These are phyloP conservation scores for Gymnopilus dilepis DNA, from an alignment of 768 basidiomycete genomes.

Conservation along the genomic window DNA sequence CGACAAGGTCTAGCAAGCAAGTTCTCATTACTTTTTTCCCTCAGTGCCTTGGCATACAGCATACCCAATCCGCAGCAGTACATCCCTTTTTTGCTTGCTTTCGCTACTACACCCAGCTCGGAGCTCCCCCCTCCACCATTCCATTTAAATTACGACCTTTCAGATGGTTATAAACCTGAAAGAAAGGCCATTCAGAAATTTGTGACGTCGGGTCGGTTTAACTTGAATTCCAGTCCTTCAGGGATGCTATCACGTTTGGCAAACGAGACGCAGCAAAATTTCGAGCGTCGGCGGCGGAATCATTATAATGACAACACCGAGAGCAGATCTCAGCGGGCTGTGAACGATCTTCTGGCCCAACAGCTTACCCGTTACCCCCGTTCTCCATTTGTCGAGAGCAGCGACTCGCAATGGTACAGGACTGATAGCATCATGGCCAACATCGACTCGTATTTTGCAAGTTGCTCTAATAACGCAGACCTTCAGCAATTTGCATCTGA, in stretches of 20 bases:
- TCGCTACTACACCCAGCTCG: constrained; percentile 29
- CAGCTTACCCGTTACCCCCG: constrained; percentile 19
- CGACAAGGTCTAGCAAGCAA: constrained; percentile 9
- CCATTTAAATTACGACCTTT: constrained; percentile 24
- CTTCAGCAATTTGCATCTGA: constrained; percentile 10
- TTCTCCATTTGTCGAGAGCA: background rate
- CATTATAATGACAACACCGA: constrained; percentile 4
- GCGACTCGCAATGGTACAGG: constrained; percentile 14
- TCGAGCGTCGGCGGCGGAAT: background rate
- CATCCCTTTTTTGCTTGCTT: constrained; percentile 37
- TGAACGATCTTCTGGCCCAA: constrained; percentile 19
- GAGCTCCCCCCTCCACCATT: constrained; percentile 19
- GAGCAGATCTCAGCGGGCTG: background rate
- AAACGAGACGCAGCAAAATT: background rate
- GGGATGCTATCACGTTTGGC: background rate
- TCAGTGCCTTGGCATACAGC: constrained; percentile 21
- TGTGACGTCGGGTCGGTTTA: background rate
- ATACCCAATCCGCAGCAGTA: constrained; percentile 16
- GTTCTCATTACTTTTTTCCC: constrained; percentile 22
- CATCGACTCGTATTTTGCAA: constrained; percentile 16
- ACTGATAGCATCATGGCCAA: constrained; percentile 12
- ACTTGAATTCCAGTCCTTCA: constrained; percentile 11
- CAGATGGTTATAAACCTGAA: constrained; percentile 24
- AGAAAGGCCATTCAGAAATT: constrained; percentile 9
- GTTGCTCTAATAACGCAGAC: constrained; percentile 22